Evolutionary conservation across 495 filamentous ascomycete genomes (phyloP), one percentile per base, ranked within the genome.

Genomic region (Geopyxis carbonaria): DNA sequence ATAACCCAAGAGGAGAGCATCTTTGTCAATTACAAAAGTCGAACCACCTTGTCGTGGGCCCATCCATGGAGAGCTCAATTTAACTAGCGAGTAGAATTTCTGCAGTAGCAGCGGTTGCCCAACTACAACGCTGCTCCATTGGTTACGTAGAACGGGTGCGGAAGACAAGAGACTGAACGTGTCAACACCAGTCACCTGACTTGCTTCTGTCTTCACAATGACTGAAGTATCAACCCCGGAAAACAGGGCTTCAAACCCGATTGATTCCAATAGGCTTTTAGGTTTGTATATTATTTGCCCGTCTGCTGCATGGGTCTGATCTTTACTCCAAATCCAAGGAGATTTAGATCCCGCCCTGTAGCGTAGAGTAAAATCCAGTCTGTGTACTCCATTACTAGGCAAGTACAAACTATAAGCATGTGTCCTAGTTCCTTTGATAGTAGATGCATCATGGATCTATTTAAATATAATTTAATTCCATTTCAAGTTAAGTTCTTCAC

Each of bases 1-100:
- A 50, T 93, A 93, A 0, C 85, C 82, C 31, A 73, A 78, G 34
- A 94, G 52, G 2, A 97, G 57, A 3, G 76, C 81, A 57, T 92
- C 81, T 44, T 81, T 76, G 23, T 77, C 75, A 18, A 84, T 60
- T 4, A 51, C 51, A 22, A 91, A 79, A 4, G 61, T 55, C 6
- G 62, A 57, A 38, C 67, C 72, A 10, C 87, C 87, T 58, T 97
- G 89, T 11, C 82, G 65, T 15, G 89, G 89, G 0, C 77, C 81
- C 10, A 95, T 63, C 89, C 89, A 95, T 1, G 85, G 75, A n/a
- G 13, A 15, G 19, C 19, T 25, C 20, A 19, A 27, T 15, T 40
- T 31, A 27, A 53, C 50, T 8, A 53, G 16, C 30, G 50, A 48
- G 14, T 54, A 54, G 34, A 45, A 54, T 14, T 39, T 40, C 23